Evolutionary conservation across 306 rosid genomes (phyloP), one percentile per base, ranked within the genome.

Genomic region (Vigna mungo): DNA sequence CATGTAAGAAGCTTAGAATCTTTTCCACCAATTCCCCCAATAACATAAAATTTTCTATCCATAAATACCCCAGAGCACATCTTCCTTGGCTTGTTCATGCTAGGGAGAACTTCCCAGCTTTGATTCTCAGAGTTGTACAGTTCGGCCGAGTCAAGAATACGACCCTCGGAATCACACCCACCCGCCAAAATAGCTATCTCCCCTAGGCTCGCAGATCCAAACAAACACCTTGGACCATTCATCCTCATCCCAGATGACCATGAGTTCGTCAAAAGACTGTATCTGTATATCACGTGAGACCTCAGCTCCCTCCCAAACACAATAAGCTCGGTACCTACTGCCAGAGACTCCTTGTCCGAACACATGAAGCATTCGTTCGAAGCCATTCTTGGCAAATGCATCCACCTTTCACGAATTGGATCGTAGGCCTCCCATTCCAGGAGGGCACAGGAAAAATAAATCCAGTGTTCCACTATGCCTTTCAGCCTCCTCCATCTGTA

Each of bases 401-500:
- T 89, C 98, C 98, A 93, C 67, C 86, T 47, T 6, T 80, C 47
- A 3, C 78, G 87, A 75, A 75, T 78, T 18, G 96, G 96, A 86
- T 93, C 94, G 56, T 89, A 93, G 34, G 98, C 98, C 48, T 89
- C 93, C 98, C 98, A 93, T 77, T 93, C 90, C 8, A 89, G 94
- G n/a, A 86, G 88, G 39, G 87, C 84, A 69, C 94, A 88, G 7
- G 96, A 90, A 78, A 93, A 90, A 67, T 93, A 93, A 77, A 93
- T 82, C 98, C 98, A 93, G 64, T 90, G 98, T 60, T 93, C 98
- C 25, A 84, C 63, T 25, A 90, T 87, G 1, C 83, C 91, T 76
- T 87, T 61, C 63, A 72, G 62, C 77, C 96, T 87, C 85, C 98
- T 87, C 83, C 89, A 84, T 63, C 71, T 86, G 15, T 90, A 90